A percentile compares a stretch with the other conserved stretches of the same genome.
Conservation (phyloP, 208 protist species). For the Novymonas esmeraldas region DNA sequence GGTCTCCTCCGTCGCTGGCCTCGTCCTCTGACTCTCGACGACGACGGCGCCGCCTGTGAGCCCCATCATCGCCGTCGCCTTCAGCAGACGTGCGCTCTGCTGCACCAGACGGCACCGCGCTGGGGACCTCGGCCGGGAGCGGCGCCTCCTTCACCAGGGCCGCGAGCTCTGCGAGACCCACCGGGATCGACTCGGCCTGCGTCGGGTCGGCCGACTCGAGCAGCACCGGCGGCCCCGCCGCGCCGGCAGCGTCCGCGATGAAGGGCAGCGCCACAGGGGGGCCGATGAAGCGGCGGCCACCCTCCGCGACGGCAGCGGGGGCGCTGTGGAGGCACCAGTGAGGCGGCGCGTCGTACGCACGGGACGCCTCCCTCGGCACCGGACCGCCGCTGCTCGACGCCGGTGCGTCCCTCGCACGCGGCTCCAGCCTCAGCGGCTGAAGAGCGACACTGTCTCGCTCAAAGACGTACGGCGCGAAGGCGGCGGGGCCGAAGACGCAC, state of each 20-base stretch:
- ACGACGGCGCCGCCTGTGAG: neutral
- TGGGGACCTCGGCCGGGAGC: constrained; percentile 1
- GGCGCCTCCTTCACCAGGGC: constrained; percentile 19
- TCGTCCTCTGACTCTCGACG: neutral
- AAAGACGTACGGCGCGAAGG: constrained; percentile 56
- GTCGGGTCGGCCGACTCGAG: constrained; percentile 12
- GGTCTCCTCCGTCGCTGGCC: neutral
- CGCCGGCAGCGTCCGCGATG: constrained; percentile 12
- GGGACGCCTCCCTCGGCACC: too few relatives aligned
- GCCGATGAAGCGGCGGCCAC: constrained; percentile 3
- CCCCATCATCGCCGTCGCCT: neutral
- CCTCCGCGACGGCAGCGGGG: too few relatives aligned
- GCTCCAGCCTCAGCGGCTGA: constrained; percentile 23
- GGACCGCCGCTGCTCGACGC: neutral
- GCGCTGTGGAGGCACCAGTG: too few relatives aligned
- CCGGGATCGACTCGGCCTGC: constrained; percentile 6
- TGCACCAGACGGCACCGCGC: too few relatives aligned
- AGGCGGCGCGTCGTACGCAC: too few relatives aligned
- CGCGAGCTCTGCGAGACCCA: constrained; percentile 18
- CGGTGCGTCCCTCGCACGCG: neutral
- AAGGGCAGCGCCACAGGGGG: constrained; percentile 14
- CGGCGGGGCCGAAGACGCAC: constrained; percentile 58
- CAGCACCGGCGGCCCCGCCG: neutral
- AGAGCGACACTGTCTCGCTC: constrained; percentile 31
- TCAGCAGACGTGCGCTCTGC: neutral